Evolutionary conservation across 345 rosid species (phyloP).

Genomic region (Rhodomyrtus tomentosa): DNA sequence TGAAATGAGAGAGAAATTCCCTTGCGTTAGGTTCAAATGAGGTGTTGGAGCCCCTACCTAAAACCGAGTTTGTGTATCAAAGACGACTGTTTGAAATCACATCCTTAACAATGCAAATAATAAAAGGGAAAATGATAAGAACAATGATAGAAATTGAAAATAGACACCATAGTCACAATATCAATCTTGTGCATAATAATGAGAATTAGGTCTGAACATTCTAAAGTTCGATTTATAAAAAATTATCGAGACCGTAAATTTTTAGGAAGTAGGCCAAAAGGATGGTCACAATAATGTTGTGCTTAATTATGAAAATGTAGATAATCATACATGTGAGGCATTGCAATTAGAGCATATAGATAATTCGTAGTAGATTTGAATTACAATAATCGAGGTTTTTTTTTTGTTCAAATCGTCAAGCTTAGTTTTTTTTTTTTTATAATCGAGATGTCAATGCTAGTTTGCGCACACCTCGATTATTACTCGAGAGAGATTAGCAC

Average conservation of each 20-base stretch:
- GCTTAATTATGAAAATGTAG: background rate
- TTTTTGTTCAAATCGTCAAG: no score
- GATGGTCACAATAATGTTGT: background rate
- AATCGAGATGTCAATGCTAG: no score
- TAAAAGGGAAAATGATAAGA: background rate
- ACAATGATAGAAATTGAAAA: background rate
- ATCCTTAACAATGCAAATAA: background rate
- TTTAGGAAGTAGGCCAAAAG: background rate
- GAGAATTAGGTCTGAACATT: no score
- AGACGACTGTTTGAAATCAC: background rate
- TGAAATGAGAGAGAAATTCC: background rate
- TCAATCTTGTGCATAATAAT: background rate
- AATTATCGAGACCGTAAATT: background rate
- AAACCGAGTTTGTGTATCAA: background rate
- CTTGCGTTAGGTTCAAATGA: background rate
- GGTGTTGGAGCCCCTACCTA: background rate
- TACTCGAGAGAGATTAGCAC: no score
- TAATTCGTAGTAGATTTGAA: no score
- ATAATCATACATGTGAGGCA: background rate
- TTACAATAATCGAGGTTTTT: no score
- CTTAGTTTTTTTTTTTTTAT: no score
- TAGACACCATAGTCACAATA: background rate
- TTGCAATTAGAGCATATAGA: no score
- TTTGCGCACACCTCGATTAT: no score
- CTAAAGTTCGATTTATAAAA: background rate